Evolutionary conservation across 352 stramenopile species (phyloP).

Genomic region (Pythium dissotocum): DNA sequence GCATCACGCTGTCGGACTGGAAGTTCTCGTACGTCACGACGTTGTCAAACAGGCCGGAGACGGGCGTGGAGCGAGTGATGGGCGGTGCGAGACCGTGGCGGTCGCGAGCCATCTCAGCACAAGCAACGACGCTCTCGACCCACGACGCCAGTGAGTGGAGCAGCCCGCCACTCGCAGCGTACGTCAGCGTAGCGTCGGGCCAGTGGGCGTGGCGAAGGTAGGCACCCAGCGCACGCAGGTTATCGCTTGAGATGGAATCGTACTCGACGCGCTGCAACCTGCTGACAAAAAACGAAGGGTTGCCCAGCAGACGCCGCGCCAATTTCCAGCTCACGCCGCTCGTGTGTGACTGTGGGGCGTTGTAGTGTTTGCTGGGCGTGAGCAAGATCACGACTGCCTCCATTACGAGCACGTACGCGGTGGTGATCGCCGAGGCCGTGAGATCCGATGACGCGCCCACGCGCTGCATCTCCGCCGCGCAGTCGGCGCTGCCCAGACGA

Average conservation of each 20-base stretch:
- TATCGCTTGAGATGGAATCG: slow-evolving; percentile 46
- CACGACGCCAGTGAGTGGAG: slow-evolving; percentile 54
- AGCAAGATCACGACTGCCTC: slow-evolving; percentile 80
- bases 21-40: slow-evolving; percentile 57
- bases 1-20: slow-evolving; percentile 17
- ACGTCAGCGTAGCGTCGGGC: slow-evolving; percentile 36
- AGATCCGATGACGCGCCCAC: slow-evolving; percentile 19
- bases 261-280: slow-evolving; percentile 52
- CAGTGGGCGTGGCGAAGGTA: slow-evolving; percentile 61
- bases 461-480: slow-evolving; percentile 32
- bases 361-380: slow-evolving; percentile 68
- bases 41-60: slow-evolving; percentile 63
- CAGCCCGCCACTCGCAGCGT: slow-evolving; percentile 31
- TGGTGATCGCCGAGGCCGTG: background rate
- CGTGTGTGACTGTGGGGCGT: slow-evolving; percentile 42
- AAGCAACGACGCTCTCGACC: slow-evolving; percentile 46
- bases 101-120: slow-evolving; percentile 44
- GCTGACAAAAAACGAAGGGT: slow-evolving; percentile 42
- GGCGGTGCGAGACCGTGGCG: slow-evolving; percentile 40
- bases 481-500: slow-evolving; percentile 22
- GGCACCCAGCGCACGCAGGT: slow-evolving; percentile 50
- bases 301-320: slow-evolving; percentile 49
- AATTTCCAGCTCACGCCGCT: slow-evolving; percentile 76
- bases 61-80: slow-evolving; percentile 54
- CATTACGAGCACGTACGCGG: slow-evolving; percentile 65